Percentiles rank a stretch among this genome's conserved stretches.
Evolutionary conservation across 441 rosid genomes (phyloP).

Genomic region (Viola pubescens): DNA sequence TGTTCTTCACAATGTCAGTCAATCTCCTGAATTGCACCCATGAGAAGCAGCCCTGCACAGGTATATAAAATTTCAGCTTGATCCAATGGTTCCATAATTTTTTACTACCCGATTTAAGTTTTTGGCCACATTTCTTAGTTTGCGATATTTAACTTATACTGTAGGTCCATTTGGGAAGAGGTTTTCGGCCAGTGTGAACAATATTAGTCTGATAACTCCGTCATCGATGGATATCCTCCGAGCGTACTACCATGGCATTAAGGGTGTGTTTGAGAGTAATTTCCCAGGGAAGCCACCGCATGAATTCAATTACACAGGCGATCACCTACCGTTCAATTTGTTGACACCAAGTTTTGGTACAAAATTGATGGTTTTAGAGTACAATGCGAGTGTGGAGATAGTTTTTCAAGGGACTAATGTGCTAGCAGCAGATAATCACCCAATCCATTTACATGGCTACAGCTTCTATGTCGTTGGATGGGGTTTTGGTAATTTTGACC

Average conservation of each 20-base stretch:
- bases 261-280: slow-evolving; percentile 28
- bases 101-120: no score
- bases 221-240: slow-evolving; percentile 15
- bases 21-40: neutral
- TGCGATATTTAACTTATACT: no score
- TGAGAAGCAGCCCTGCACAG: slow-evolving; percentile 31
- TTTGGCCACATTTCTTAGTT: no score
- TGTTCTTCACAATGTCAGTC: slow-evolving; percentile 23
- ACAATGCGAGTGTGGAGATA: slow-evolving; percentile 30
- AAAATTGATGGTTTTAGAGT: slow-evolving; percentile 29
- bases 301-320: slow-evolving; percentile 27
- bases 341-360: slow-evolving; percentile 22
- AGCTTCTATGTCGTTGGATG: slow-evolving; percentile 24
- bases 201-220: slow-evolving; percentile 20
- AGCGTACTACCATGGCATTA: slow-evolving; percentile 19
- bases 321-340: slow-evolving; percentile 11
- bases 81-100: no score
- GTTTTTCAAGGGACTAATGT: slow-evolving; percentile 34
- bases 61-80: no score
- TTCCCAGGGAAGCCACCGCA: slow-evolving; percentile 30
- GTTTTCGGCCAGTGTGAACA: slow-evolving; percentile 23
- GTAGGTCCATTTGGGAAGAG: neutral
- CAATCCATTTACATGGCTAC: slow-evolving; percentile 35
- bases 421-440: slow-evolving; percentile 35
- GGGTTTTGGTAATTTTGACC: slow-evolving; percentile 22